Evolutionary conservation across 345 rosid genomes (phyloP).

Genomic region (Erucastrum elatum): DNA sequence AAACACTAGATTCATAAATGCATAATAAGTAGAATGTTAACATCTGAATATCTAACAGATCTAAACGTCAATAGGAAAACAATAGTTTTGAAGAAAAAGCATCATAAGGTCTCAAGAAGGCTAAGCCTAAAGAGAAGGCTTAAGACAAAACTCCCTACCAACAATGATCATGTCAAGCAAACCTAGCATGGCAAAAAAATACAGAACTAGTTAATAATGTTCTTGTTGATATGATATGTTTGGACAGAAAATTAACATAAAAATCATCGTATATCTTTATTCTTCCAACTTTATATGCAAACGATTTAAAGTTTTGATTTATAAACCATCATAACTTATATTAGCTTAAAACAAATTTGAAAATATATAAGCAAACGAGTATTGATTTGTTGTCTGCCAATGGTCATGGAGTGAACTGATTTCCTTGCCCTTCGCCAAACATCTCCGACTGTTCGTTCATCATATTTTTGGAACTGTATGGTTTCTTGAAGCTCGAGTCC

Average conservation of each 20-base stretch:
- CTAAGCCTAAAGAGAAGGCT: neutral
- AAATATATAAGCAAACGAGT: neutral
- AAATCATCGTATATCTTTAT: neutral
- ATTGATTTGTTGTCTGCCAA: neutral
- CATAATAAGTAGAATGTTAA: neutral
- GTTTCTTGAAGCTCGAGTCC: conserved; percentile 10
- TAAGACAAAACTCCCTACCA: neutral
- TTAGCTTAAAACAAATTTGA: conserved; percentile 6
- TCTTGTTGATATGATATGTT: neutral
- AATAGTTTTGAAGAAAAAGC: no score
- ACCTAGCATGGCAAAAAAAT: neutral
- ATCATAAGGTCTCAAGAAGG: neutral
- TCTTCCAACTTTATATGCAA: conserved; percentile 3
- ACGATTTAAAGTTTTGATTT: neutral
- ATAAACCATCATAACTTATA: conserved; percentile 14
- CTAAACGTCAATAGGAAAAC: neutral
- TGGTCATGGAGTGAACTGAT: conserved; percentile 30
- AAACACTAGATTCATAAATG: neutral
- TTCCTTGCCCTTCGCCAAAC: conserved; percentile 22
- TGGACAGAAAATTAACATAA: neutral
- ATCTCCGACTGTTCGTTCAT: conserved; percentile 14
- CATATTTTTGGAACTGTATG: conserved; percentile 11
- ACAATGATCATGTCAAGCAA: neutral
- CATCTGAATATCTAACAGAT: neutral
- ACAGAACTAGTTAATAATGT: neutral